Base-by-base conservation (phyloP, 1,139 yeast genomes). In the Candida tropicalis region DNA sequence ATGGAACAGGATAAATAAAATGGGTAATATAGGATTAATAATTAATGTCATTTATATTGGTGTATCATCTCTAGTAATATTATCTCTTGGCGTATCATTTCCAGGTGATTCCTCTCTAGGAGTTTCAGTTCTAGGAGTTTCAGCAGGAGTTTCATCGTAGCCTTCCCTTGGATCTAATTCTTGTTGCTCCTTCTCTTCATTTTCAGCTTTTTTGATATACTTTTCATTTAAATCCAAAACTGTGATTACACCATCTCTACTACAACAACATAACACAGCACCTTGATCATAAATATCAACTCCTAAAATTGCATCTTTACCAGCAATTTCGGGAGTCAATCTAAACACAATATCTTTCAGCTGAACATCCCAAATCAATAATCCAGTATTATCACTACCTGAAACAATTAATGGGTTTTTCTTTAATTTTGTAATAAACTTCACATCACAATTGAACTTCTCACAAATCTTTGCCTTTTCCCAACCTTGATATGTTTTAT, bases 291-390 rank as follows among this genome's bases (percentile, higher is more conserved):
- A 54, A 4, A 65, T 57, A 49, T 77, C 82, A 3, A 82, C 68
- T 39, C 75, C 74, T 46, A 82, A 61, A 1, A 82, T 77, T 0
- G 82, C 77, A 12, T 50, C 58, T 3, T 56, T 56, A 1, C 66
- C 43, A 3, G 62, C 46, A n/a, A 12, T n/a, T 12, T 39, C 37
- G 4, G 32, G 16, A 20, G 56, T 55, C 13, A 76, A 52, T 32
- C 60, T 62, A 22, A 61, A 68, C 6, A 79, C 67, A 4, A 82
- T 59, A n/a, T 73, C 64, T 58, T 84, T 87, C 6, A 81, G 62
- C 51, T 87, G 91, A 1, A 89, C 73, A 55, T 87, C 84, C 96
- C 96, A 90, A 28, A 88, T 65, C 8, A 81, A 61, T 2, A 89
- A 63, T 0, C 75, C 73, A 1, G 85, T 82, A 2, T 57, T 50